Conservation (phyloP, 1,284 basidiomycete genomes). For the Filobasidium uniguttulatum region DNA sequence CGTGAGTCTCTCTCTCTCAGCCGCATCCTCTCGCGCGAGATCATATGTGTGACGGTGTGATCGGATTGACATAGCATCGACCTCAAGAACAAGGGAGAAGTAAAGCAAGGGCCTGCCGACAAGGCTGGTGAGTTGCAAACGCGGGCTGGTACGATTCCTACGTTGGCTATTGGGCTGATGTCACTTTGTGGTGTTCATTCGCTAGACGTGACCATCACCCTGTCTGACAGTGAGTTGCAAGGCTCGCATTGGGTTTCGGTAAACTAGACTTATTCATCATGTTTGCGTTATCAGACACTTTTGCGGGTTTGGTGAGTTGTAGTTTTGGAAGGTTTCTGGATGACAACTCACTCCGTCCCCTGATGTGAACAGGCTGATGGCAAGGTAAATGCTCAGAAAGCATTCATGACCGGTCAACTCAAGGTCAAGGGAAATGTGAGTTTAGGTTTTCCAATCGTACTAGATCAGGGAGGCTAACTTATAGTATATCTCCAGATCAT, state of each 20-base stretch:
- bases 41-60: background rate
- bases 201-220: slow-evolving; percentile 40
- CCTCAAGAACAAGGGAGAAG: slow-evolving; percentile 73
- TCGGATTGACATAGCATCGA: slow-evolving; percentile 55
- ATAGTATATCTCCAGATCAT: background rate
- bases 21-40: background rate
- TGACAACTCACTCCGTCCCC: background rate
- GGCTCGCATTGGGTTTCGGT: too few relatives aligned
- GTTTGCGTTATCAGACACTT: background rate
- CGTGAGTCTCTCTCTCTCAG: slow-evolving; percentile 23
- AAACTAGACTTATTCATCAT: background rate
- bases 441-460: background rate
- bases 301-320: background rate
- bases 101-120: slow-evolving; percentile 65
- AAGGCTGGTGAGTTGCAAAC: slow-evolving; percentile 34
- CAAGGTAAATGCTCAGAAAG: slow-evolving; percentile 65
- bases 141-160: too few relatives aligned
- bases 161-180: background rate
- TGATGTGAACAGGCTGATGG: slow-evolving; percentile 27
- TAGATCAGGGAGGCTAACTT: background rate
- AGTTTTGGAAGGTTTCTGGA: background rate
- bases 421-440: slow-evolving; percentile 30
- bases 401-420: slow-evolving; percentile 83
- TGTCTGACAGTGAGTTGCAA: slow-evolving; percentile 26
- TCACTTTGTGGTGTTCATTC: slow-evolving; percentile 29